Base-by-base conservation (phyloP, 345 rosid genomes). In the Barbarea vulgaris region DNA sequence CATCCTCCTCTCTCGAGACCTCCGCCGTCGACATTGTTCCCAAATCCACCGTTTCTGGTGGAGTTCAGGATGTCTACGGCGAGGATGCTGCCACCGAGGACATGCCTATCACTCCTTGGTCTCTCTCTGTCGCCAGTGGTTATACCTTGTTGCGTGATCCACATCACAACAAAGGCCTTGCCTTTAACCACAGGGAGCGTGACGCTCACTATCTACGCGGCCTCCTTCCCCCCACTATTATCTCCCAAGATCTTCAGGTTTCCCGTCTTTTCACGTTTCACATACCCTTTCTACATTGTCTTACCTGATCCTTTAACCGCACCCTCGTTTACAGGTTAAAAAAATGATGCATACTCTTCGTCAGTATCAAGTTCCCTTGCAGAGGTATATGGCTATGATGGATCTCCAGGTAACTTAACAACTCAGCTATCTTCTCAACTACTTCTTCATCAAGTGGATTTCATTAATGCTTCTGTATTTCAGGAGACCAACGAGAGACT, bases 321-420 rank as follows among this genome's bases (percentile, higher is more conserved):
- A 50, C 15, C n/a, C 44, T 39, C 19, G 39, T 77, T 52, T 0
- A 22, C 86, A 93, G 98, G 95, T 90, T 74, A 90, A 90, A 83
- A 94, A 94, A 77, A 67, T 94, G 84, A 86, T 94, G 93, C 92
- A 84, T 54, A 91, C 78, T 56, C 84, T 94, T 71, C 93, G 97
- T 44, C 87, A 90, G 63, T 94, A 94, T 80, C 90, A 90, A 84
- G 84, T 94, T 74, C 97, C 98, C 9, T 72, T 94, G 63, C 97
- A 94, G 84, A 94, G 81, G 83, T 94, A 90, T 82, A 86, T 91
- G 97, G 89, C 89, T 69, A 90, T 91, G 98, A 91, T 90, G 96
- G 98, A 94, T 83, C 91, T 94, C 82, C 96, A 90, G 93, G 98
- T 91, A 80, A 31, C 17, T 42, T 34, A 13, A 54, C 19, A 6